Evolutionary conservation across 768 basidiomycete species (phyloP).

Genomic region (Leucocoprinus sp.): DNA sequence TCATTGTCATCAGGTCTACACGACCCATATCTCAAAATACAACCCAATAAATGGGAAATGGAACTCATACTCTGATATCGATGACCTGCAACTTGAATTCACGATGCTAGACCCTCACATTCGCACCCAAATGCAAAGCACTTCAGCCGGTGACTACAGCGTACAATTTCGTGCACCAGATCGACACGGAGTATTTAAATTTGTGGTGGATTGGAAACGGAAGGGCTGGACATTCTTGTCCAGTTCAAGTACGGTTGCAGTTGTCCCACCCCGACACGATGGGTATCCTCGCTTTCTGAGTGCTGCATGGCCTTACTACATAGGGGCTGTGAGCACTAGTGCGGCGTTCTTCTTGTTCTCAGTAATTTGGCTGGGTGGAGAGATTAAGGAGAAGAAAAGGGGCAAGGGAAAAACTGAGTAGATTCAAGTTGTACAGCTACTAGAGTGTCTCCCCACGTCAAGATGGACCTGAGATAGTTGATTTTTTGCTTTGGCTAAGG

Average conservation of each 20-base stretch:
- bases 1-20: slow-evolving; percentile 51
- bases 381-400: slow-evolving; percentile 57
- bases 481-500: slow-evolving; percentile 6
- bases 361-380: slow-evolving; percentile 80
- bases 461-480: background rate
- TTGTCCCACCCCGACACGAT: slow-evolving; percentile 92
- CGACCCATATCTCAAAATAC: slow-evolving; percentile 63
- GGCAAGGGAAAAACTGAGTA: slow-evolving; percentile 38
- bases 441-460: too few species aligned
- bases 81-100: slow-evolving; percentile 89
- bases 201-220: slow-evolving; percentile 85
- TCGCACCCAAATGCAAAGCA: slow-evolving; percentile 57
- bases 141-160: slow-evolving; percentile 59
- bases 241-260: slow-evolving; percentile 67
- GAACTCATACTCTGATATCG: slow-evolving; percentile 62
- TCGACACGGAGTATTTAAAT: slow-evolving; percentile 97
- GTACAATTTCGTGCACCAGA: slow-evolving; percentile 89
- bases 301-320: slow-evolving; percentile 95
- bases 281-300: slow-evolving; percentile 92
- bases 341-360: slow-evolving; percentile 82
- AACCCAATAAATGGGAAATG: slow-evolving; percentile 49
- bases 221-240: slow-evolving; percentile 76
- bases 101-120: slow-evolving; percentile 99
- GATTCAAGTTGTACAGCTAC: slow-evolving; percentile 9
- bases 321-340: slow-evolving; percentile 83